Percentiles rank a stretch among this genome's conserved stretches.
phyloP scores from a whole-genome alignment of 768 basidiomycete genomes.

The Krasilnikovozyma curviuscula region DNA sequence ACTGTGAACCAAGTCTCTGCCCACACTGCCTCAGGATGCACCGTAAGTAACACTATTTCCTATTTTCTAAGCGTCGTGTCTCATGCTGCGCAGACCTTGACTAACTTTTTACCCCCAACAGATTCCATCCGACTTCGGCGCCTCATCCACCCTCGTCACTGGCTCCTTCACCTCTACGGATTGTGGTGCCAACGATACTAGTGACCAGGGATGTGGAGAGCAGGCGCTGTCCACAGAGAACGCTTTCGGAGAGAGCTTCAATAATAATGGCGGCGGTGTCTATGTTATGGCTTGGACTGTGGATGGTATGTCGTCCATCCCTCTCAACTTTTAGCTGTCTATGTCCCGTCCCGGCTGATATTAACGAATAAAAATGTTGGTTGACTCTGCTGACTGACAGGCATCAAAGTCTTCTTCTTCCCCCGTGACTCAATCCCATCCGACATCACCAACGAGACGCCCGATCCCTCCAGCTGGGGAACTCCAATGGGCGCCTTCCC shows the following conservation, averaged over 20 bases:
- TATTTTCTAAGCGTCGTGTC: too few species aligned
- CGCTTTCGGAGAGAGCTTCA: slow-evolving; percentile 73
- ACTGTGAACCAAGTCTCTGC: slow-evolving; percentile 10
- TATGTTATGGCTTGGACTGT: slow-evolving; percentile 40
- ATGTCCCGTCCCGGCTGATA: too few species aligned
- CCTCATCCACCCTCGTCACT: slow-evolving; percentile 35
- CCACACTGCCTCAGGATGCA: slow-evolving; percentile 9
- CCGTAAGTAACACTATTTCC: too few species aligned
- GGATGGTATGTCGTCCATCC: too few species aligned
- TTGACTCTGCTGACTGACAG: slow-evolving; percentile 1
- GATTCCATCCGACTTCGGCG: slow-evolving; percentile 34
- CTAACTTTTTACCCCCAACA: too few species aligned
- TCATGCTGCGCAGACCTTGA: too few species aligned
- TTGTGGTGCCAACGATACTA: slow-evolving; percentile 23
- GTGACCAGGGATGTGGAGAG: slow-evolving; percentile 52
- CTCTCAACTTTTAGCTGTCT: too few species aligned
- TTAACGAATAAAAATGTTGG: too few species aligned
- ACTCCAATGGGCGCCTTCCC: slow-evolving; percentile 61
- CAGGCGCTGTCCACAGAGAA: slow-evolving; percentile 36
- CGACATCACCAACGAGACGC: slow-evolving; percentile 55
- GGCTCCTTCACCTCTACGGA: slow-evolving; percentile 23
- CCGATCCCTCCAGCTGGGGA: slow-evolving; percentile 59
- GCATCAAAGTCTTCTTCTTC: slow-evolving; percentile 38
- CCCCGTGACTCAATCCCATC: slow-evolving; percentile 48
- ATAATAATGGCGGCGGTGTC: slow-evolving; percentile 64